A percentile compares a stretch with the other conserved stretches of the same genome.
These are phyloP conservation scores for Trichoderma breve DNA, from an alignment of 2,329 filamentous ascomycete genomes.

Conservation along the genomic window DNA sequence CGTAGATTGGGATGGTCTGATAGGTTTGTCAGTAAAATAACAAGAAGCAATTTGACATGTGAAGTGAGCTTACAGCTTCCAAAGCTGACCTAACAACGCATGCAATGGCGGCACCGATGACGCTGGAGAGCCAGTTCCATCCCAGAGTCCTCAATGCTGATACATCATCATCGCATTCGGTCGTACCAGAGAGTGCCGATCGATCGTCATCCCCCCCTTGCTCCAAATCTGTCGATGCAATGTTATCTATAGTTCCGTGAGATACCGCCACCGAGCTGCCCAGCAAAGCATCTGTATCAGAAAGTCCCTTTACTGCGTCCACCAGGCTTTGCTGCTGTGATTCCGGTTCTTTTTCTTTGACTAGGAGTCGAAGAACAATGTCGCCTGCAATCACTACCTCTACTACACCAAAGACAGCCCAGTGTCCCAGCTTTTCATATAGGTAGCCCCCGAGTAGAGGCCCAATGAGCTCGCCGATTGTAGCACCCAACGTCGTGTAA, in stretches of 20 bases:
- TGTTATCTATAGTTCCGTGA: not conserved
- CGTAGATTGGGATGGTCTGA: constrained; percentile 14
- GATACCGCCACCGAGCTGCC: not conserved
- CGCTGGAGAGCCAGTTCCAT: constrained; percentile 19
- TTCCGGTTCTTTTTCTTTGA: not conserved
- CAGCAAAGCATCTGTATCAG: not conserved
- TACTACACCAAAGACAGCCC: constrained; percentile 15
- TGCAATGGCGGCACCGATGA: constrained; percentile 4
- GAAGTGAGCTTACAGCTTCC: constrained; percentile 7
- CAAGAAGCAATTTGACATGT: not conserved
- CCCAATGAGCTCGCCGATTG: constrained; percentile 16
- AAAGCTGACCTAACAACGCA: constrained; percentile 11
- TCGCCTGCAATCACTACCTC: not conserved
- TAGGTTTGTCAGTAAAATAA: not conserved
- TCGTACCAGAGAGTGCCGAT: not conserved
- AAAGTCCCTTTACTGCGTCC: not conserved
- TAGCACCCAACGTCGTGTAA: constrained; percentile 15
- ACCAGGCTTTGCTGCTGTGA: not conserved
- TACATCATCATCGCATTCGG: not conserved
- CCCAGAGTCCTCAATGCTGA: not conserved
- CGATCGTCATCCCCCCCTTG: not conserved
- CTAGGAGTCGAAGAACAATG: constrained; percentile 8
- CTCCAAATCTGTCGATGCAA: not conserved
- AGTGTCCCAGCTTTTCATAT: constrained; percentile 16
- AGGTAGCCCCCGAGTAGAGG: constrained; percentile 14